phyloP scores from a whole-genome alignment of 2,329 filamentous ascomycete genomes.

The Anisogramma anomala region DNA sequence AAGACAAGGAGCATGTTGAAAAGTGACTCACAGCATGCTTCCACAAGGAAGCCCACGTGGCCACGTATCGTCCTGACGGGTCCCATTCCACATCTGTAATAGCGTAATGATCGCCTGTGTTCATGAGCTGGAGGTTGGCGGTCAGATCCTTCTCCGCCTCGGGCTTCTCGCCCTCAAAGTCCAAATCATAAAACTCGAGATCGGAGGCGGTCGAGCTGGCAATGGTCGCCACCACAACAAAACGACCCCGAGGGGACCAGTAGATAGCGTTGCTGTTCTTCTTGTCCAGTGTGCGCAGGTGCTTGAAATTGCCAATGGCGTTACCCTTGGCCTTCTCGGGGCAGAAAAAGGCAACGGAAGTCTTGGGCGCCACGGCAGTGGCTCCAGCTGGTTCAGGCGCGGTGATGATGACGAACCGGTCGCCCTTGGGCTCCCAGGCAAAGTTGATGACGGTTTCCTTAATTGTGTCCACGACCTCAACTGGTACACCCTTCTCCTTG shows the following conservation, averaged over 20 bases:
- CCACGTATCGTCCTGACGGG: constrained; percentile 86
- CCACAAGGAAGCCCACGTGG: constrained; percentile 87
- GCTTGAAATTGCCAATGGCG: constrained; percentile 84
- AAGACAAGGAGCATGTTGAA: constrained; percentile 6
- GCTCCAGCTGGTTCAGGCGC: constrained; percentile 71
- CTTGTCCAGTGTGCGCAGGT: constrained; percentile 89
- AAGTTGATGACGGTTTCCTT: constrained; percentile 99
- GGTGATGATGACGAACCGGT: constrained; percentile 94
- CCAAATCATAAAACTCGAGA: constrained; percentile 93
- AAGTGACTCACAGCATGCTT: constrained; percentile 73
- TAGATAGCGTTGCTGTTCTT: constrained; percentile 99
- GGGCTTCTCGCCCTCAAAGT: constrained; percentile 94
- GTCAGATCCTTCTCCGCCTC: constrained; percentile 88
- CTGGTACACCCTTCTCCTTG: constrained; percentile 92
- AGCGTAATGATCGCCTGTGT: constrained; percentile 88
- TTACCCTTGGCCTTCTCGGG: constrained; percentile 84
- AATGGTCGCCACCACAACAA: constrained; percentile 88
- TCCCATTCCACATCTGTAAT: constrained; percentile 98
- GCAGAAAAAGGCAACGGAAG: constrained; percentile 88
- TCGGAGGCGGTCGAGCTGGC: constrained; percentile 89
- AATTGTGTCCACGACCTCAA: constrained; percentile 94
- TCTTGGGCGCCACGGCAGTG: constrained; percentile 83
- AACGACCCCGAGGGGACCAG: constrained; percentile 93
- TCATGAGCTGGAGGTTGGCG: constrained; percentile 91
- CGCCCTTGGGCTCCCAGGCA: constrained; percentile 96